Evolutionary conservation across 768 basidiomycete genomes (phyloP).

Genomic region (Macrolepiota albuminosa): DNA sequence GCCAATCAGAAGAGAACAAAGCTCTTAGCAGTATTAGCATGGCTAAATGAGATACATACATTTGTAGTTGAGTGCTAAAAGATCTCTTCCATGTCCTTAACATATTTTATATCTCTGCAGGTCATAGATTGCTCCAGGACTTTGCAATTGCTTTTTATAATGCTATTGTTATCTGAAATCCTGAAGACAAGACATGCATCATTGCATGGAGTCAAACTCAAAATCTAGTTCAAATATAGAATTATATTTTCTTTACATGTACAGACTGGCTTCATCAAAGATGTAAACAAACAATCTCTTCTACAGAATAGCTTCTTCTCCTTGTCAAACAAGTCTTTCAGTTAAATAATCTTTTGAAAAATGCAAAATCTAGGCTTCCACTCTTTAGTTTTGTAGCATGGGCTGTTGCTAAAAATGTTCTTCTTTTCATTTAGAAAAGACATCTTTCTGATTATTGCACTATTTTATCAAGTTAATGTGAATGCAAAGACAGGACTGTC

Average conservation of each 20-base stretch:
- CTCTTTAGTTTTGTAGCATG: slow-evolving; percentile 27
- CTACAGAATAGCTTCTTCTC: slow-evolving; percentile 22
- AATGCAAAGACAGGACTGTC: slow-evolving; percentile 18
- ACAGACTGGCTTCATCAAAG: slow-evolving; percentile 23
- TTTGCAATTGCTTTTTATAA: slow-evolving; percentile 22
- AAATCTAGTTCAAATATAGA: not conserved
- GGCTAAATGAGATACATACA: not conserved
- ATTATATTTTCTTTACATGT: slow-evolving; percentile 4
- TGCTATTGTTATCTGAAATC: slow-evolving; percentile 21
- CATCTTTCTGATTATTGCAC: slow-evolving; percentile 24
- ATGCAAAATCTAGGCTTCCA: slow-evolving; percentile 21
- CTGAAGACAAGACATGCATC: slow-evolving; percentile 18
- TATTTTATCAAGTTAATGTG: slow-evolving; percentile 14
- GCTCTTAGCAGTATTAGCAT: not conserved
- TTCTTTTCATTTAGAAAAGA: slow-evolving; percentile 16
- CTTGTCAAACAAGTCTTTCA: slow-evolving; percentile 17
- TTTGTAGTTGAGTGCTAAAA: slow-evolving; percentile 12
- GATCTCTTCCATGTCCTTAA: slow-evolving; percentile 24
- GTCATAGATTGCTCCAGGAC: slow-evolving; percentile 18
- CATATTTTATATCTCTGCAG: slow-evolving; percentile 18
- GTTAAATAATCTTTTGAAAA: slow-evolving; percentile 28
- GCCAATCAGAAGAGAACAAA: not conserved
- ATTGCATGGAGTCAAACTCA: slow-evolving; percentile 14
- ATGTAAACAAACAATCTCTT: slow-evolving; percentile 25
- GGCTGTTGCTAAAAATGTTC: slow-evolving; percentile 25